Percentiles rank a stretch among this genome's conserved stretches.
phyloP scores from a whole-genome alignment of 352 stramenopile species.

The Phytophthora sansomeana region DNA sequence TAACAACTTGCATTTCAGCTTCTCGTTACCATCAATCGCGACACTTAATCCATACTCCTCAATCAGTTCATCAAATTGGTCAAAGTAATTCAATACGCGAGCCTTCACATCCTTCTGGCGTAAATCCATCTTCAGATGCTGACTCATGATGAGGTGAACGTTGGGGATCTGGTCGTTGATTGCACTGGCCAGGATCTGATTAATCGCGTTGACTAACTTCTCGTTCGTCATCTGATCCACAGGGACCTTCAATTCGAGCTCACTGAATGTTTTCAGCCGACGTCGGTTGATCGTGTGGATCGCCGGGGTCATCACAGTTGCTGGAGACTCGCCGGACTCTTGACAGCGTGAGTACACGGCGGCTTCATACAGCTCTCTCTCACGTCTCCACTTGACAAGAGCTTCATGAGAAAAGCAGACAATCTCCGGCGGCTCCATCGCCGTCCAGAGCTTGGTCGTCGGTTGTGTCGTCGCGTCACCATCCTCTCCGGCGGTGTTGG shows the following conservation, averaged over 20 bases:
- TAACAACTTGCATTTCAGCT: conserved; percentile 12
- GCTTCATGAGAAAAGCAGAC: conserved; percentile 2
- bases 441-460: conserved; percentile 4
- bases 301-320: background rate
- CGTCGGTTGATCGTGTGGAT: conserved; percentile 8
- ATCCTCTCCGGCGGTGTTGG: too few species aligned
- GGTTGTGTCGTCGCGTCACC: too few species aligned
- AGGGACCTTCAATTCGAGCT: too few species aligned
- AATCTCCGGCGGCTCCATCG: conserved; percentile 1
- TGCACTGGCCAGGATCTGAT: too few species aligned
- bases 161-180: too few species aligned
- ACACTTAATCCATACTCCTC: conserved; percentile 5
- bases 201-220: too few species aligned
- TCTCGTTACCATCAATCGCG: background rate
- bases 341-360: conserved; percentile 1
- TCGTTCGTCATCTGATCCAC: too few species aligned
- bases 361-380: conserved; percentile 1
- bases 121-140: too few species aligned
- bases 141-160: too few species aligned
- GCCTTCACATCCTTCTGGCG: conserved; percentile 10
- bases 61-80: conserved; percentile 10
- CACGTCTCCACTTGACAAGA: conserved; percentile 7
- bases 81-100: conserved; percentile 3
- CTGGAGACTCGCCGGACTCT: conserved; percentile 6
- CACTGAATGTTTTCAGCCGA: too few species aligned